phyloP scores from a whole-genome alignment of 305 asterid genomes.

The Rubia peregrina region DNA sequence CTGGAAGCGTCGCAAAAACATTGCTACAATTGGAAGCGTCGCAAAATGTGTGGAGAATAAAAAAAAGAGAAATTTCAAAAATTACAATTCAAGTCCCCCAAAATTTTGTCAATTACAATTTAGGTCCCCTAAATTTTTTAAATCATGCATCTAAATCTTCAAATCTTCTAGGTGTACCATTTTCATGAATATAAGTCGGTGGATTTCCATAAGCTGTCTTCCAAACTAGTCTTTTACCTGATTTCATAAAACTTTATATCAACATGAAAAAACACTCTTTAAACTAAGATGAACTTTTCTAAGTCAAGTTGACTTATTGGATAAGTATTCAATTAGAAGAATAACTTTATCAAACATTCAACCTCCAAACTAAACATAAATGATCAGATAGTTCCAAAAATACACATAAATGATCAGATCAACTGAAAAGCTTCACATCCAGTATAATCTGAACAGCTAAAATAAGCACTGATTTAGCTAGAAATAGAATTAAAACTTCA shows the following conservation, averaged over 20 bases:
- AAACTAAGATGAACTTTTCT: background rate
- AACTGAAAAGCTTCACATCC: too few relatives aligned
- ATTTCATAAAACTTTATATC: background rate
- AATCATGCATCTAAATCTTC: too few relatives aligned
- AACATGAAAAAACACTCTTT: background rate
- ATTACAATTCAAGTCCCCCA: too few relatives aligned
- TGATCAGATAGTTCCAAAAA: too few relatives aligned
- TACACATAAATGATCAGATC: background rate
- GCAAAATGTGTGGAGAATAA: too few relatives aligned
- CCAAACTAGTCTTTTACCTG: background rate
- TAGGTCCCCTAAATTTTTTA: too few relatives aligned
- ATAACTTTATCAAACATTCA: background rate
- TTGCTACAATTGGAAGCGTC: too few relatives aligned
- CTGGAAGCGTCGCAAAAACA: too few relatives aligned
- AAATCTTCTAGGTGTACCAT: constrained; percentile 6
- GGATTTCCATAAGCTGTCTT: constrained; percentile 12
- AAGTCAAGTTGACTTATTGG: background rate
- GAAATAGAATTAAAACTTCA: background rate
- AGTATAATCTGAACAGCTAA: too few relatives aligned
- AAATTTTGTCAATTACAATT: too few relatives aligned
- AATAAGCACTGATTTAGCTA: background rate
- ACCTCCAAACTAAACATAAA: background rate
- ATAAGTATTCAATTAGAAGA: background rate
- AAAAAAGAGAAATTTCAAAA: too few relatives aligned
- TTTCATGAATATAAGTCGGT: constrained; percentile 10